Conservation (phyloP, 345 rosid species). For the Hypericum androsaemum region DNA sequence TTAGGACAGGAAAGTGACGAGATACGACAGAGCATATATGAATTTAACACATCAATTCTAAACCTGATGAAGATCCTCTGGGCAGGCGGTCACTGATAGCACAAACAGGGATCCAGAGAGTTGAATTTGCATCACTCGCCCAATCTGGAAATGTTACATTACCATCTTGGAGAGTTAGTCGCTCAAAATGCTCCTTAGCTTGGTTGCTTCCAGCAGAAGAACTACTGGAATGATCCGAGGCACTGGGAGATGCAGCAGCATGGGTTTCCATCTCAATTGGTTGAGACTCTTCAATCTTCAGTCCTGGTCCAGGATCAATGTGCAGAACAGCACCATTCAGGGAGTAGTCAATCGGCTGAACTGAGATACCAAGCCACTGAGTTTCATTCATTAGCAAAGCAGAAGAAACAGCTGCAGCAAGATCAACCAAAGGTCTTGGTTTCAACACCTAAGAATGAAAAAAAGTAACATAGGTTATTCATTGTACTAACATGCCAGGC, state of each 20-base stretch:
- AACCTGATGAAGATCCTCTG: conserved; percentile 83
- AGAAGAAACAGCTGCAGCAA: conserved; percentile 74
- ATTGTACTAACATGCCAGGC: conserved; percentile 1
- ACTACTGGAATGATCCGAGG: conserved; percentile 20
- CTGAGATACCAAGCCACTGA: conserved; percentile 85
- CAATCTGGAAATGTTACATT: conserved; percentile 73
- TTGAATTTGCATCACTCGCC: conserved; percentile 66
- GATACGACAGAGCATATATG: conserved; percentile 6
- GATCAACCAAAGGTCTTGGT: conserved; percentile 95
- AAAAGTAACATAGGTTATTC: conserved; percentile 15
- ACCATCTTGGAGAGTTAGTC: conserved; percentile 48
- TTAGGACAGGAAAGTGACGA: conserved; percentile 8
- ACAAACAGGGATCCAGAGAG: conserved; percentile 82
- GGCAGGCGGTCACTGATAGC: conserved; percentile 70
- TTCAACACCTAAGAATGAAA: conserved; percentile 52
- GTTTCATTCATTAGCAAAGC: conserved; percentile 82
- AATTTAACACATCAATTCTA: conserved; percentile 13
- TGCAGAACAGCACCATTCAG: conserved; percentile 74
- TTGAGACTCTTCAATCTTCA: conserved; percentile 64
- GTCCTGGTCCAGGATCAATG: conserved; percentile 94
- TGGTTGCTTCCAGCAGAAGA: conserved; percentile 15
- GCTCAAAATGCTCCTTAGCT: conserved; percentile 40
- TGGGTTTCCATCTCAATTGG: conserved; percentile 79
- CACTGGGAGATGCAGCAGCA: conserved; percentile 21
- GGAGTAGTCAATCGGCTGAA: conserved; percentile 69